Evolutionary conservation across 345 rosid genomes (phyloP).

Genomic region (Sisymbrium altissimum): DNA sequence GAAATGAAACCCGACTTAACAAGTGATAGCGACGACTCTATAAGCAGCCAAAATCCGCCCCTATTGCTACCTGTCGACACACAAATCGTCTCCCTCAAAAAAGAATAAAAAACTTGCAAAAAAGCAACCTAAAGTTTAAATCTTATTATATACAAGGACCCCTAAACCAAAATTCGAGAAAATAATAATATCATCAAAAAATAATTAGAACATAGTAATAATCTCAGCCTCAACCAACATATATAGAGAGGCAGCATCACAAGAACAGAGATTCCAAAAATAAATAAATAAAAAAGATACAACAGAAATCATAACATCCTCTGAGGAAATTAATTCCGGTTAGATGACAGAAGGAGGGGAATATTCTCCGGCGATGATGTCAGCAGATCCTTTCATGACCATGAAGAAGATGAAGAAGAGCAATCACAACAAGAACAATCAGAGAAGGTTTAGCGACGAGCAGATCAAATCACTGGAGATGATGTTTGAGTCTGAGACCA

Average conservation of each 20-base stretch:
- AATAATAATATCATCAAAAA: not conserved
- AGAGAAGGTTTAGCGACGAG: slow-evolving; percentile 76
- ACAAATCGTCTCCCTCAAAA: slow-evolving; percentile 25
- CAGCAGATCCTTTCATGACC: slow-evolving; percentile 32
- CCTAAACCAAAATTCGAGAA: not conserved
- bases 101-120: not conserved
- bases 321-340: slow-evolving; percentile 3
- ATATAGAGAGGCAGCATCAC: slow-evolving; percentile 26
- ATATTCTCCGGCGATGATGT: slow-evolving; percentile 34
- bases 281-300: not conserved
- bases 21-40: slow-evolving; percentile 34
- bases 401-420: slow-evolving; percentile 49
- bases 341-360: slow-evolving; percentile 43
- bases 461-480: slow-evolving; percentile 71
- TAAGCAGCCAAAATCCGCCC: slow-evolving; percentile 33
- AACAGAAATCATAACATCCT: not conserved
- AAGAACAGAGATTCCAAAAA: slow-evolving; percentile 25
- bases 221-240: slow-evolving; percentile 19
- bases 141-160: slow-evolving; percentile 6
- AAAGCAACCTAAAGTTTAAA: slow-evolving; percentile 19
- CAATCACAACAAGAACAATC: slow-evolving; percentile 45
- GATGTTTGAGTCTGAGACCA: slow-evolving; percentile 67
- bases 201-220: slow-evolving; percentile 11
- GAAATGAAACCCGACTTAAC: slow-evolving; percentile 31
- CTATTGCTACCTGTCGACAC: slow-evolving; percentile 35